Conservation (phyloP, 202 grass and related monocot species). For the Brachypodium distachyon region DNA sequence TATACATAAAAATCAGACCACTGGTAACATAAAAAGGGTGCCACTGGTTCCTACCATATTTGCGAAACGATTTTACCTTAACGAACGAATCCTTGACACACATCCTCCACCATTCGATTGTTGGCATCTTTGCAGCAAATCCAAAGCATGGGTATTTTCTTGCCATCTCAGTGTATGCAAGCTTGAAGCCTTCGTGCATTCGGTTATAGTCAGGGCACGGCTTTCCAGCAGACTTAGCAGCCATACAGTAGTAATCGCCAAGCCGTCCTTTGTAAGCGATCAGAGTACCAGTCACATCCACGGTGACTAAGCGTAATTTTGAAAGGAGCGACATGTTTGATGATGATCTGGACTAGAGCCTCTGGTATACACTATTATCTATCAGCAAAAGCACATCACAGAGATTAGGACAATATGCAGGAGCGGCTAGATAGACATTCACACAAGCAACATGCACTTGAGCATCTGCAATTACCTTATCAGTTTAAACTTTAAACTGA, state of each 20-base stretch:
- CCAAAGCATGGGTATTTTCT: slow-evolving; percentile 82
- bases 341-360: not conserved
- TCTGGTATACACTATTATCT: slow-evolving; percentile 5
- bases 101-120: slow-evolving; percentile 83
- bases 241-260: slow-evolving; percentile 99
- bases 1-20: not conserved
- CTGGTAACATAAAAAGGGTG: not conserved
- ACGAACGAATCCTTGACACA: slow-evolving; percentile 95
- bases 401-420: not conserved
- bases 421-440: not conserved
- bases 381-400: not conserved
- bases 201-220: slow-evolving; percentile 86
- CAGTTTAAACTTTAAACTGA: not conserved
- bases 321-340: slow-evolving; percentile 67
- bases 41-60: not conserved
- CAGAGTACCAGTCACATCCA: slow-evolving; percentile 92
- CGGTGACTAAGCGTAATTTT: slow-evolving; percentile 71
- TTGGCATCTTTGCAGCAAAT: slow-evolving; percentile 66
- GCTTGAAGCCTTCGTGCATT: slow-evolving; percentile 94
- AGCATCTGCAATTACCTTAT: not conserved
- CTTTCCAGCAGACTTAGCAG: slow-evolving; percentile 76
- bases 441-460: not conserved
- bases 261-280: slow-evolving; percentile 95
- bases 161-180: slow-evolving; percentile 88
- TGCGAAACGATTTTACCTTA: slow-evolving; percentile 30